Percentiles rank a stretch among this genome's conserved stretches.
Evolutionary conservation across 1,284 basidiomycete genomes (phyloP).

Genomic region (Boletus smithii): DNA sequence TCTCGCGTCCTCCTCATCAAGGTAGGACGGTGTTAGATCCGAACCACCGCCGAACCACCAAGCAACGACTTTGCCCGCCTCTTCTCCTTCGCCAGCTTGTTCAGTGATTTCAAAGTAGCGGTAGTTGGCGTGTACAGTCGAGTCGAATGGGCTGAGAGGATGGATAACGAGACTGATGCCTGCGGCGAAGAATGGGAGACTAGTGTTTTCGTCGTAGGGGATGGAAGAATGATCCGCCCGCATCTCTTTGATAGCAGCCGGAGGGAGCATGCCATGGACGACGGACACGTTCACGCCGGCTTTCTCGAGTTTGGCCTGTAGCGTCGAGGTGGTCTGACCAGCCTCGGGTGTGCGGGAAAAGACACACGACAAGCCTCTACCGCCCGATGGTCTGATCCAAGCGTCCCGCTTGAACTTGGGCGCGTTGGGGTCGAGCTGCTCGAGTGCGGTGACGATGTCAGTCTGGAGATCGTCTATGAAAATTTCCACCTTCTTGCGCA

Average conservation of each 20-base stretch:
- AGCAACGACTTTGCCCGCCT: constrained; percentile 54
- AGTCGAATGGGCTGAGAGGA: constrained; percentile 86
- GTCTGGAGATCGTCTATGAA: constrained; percentile 83
- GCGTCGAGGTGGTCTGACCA: constrained; percentile 26
- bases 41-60: constrained; percentile 99
- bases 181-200: constrained; percentile 90
- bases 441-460: constrained; percentile 77
- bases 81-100: constrained; percentile 35
- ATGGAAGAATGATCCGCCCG: constrained; percentile 83
- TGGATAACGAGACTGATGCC: constrained; percentile 93
- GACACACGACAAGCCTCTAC: constrained; percentile 86
- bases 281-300: constrained; percentile 95
- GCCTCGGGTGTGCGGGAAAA: constrained; percentile 61
- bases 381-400: constrained; percentile 84
- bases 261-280: constrained; percentile 86
- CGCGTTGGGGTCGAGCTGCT: constrained; percentile 72
- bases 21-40: constrained; percentile 92
- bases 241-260: constrained; percentile 91
- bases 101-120: constrained; percentile 94
- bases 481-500: constrained; percentile 79
- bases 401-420: constrained; percentile 82
- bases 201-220: constrained; percentile 58
- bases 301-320: constrained; percentile 79
- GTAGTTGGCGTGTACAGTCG: constrained; percentile 96
- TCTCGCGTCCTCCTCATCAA: constrained; percentile 82